Evolutionary conservation across 345 rosid genomes (phyloP).

Genomic region (Eucalyptus brandiana): DNA sequence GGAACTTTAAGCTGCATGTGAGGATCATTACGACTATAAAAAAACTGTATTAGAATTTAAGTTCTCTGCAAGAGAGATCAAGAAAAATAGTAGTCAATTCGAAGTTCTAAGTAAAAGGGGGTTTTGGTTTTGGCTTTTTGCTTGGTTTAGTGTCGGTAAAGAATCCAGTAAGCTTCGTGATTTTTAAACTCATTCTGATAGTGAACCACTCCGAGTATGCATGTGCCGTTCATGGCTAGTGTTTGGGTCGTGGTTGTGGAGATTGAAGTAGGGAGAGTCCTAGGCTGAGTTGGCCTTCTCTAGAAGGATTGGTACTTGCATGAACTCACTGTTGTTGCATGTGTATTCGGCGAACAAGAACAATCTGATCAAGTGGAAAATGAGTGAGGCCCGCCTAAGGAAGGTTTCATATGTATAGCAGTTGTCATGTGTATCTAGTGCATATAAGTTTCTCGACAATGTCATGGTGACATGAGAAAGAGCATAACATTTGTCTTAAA

Average conservation of each 20-base stretch:
- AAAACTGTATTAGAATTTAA: background rate
- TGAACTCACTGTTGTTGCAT: background rate
- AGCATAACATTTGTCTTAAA: background rate
- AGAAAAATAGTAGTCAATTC: background rate
- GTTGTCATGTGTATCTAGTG: background rate
- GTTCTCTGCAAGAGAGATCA: background rate
- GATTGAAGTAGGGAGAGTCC: background rate
- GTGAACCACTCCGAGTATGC: background rate
- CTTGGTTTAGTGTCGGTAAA: background rate
- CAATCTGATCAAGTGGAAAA: background rate
- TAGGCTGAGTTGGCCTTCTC: background rate
- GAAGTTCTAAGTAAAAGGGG: background rate
- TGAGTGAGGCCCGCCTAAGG: background rate
- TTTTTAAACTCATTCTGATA: background rate
- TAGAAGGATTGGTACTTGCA: background rate
- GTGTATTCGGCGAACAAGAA: background rate
- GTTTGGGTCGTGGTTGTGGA: background rate
- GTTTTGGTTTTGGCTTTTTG: background rate
- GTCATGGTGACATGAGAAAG: background rate
- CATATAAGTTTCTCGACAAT: background rate
- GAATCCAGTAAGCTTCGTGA: background rate
- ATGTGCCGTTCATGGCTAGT: background rate
- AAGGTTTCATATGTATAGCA: background rate
- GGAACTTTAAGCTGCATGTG: background rate
- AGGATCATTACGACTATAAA: background rate